phyloP scores from a whole-genome alignment of 164 flowering plant genomes.

The Chimonanthus salicifolius region DNA sequence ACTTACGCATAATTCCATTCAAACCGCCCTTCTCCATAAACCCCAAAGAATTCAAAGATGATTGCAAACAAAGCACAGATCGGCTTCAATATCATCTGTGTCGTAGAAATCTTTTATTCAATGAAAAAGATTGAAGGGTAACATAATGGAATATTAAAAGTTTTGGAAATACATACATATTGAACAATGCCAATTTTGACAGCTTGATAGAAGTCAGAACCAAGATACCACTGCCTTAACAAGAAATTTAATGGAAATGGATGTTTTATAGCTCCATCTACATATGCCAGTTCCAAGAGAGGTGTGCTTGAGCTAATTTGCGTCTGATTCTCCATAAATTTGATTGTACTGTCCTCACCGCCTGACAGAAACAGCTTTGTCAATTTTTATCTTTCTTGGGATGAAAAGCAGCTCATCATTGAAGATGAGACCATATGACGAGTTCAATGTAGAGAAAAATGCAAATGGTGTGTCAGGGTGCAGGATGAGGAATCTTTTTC shows the following conservation, averaged over 20 bases:
- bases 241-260: slow-evolving; percentile 91
- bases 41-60: slow-evolving; percentile 66
- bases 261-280: slow-evolving; percentile 85
- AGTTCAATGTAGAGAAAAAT: neutral
- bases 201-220: slow-evolving; percentile 85
- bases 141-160: neutral
- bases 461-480: too few species aligned
- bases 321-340: slow-evolving; percentile 70
- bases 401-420: neutral
- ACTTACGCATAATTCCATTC: slow-evolving; percentile 95
- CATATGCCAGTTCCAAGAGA: slow-evolving; percentile 66
- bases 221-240: slow-evolving; percentile 81
- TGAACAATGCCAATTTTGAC: slow-evolving; percentile 98
- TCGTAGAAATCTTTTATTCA: neutral
- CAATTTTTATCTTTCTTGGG: neutral
- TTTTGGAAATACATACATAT: slow-evolving; percentile 58
- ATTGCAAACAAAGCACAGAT: slow-evolving; percentile 87
- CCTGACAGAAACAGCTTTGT: slow-evolving; percentile 32
- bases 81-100: slow-evolving; percentile 89
- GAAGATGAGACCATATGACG: neutral
- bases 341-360: slow-evolving; percentile 83
- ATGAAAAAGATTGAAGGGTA: slow-evolving; percentile 8
- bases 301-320: slow-evolving; percentile 47
- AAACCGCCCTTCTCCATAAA: slow-evolving; percentile 97
- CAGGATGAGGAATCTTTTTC: too few species aligned